Base-by-base conservation (phyloP, 2,329 filamentous ascomycete species). In the Emergomyces africanus region DNA sequence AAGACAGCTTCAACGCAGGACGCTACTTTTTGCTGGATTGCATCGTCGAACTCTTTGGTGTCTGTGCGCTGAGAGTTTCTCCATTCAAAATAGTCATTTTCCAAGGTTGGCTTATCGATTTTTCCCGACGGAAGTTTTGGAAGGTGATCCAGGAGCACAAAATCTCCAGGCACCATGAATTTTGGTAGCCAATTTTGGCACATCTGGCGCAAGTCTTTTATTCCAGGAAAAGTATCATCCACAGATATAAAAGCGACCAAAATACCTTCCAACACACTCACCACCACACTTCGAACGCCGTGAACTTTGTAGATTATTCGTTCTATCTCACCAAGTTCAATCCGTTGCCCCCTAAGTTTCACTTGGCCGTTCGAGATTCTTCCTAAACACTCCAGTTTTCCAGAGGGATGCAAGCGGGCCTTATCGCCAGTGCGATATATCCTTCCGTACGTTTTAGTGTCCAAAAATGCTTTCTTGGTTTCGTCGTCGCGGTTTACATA, bases 341-440 rank as follows among this genome's bases (percentile, higher is more conserved):
- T 78, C 14, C 90, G 80, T 69, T 95, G 90, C 0, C 90, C 90
- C 20, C 90, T 83, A 3, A 95, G 78, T 69, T 96, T 96, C 61
- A 95, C 85, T 70, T 96, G 91, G 0, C 89, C 90, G 55, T 83
- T 83, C 1, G 82, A 81, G 14, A 96, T 85, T 12, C 91, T 85
- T 0, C 91, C 91, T 39, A 91, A 78, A 67, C 89, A 95, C 69
- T 95, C 88, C n/a, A 96, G 77, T 0, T 79, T 82, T 0, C 90
- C 89, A 61, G 87, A 79, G 0, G 77, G 65, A 1, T 81, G 79
- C 54, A 95, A 78, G 25, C 82, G 80, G 4, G 88, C 91, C 68
- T 87, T 89, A 71, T 96, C 91, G 0, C 90, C 90, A 0, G 90
- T 96, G 35, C 88, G 81, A 71, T 96, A 96, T 0, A 95, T 75